Evolutionary conservation across 345 rosid genomes (phyloP), one percentile per base, ranked within the genome.

Genomic region (Linum usitatissimum): DNA sequence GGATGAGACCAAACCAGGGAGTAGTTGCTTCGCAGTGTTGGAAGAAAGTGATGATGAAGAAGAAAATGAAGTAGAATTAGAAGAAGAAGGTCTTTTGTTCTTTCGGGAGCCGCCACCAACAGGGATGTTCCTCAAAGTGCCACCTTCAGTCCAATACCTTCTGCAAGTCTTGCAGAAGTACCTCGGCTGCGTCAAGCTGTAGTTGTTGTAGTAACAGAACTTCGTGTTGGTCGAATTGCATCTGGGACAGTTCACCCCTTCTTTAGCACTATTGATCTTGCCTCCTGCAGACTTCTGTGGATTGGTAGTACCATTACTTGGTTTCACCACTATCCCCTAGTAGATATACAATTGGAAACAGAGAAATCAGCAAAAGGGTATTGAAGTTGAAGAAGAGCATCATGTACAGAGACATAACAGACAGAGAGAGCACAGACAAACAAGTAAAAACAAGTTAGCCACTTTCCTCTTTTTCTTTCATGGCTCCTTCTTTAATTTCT

Each of bases 121-220:
- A 23, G 99, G 99, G 64, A 93, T 93, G 71, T 88, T 93, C 61
- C 97, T 80, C 2, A 90, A 83, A 17, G 99, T 87, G 6, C 99
- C 99, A 6, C 99, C 99, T 71, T 90, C 95, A 30, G 99, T 93
- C 99, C 99, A 93, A 60, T 93, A 93, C 82, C 99, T 88, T 79
- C 92, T 78, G 70, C 99, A 93, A 64, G 92, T 82, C 87, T 93
- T 93, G 76, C 99, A 93, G 57, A 90, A 86, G 80, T 86, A 93
- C 69, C 99, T 84, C 15, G 99, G 99, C 36, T 93, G 99, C 15
- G 97, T 84, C 73, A 93, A 86, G 64, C 99, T 93, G 81, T 93
- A 93, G 73, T 93, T 93, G 87, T 93, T 93, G 78, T 93, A 93
- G 74, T 93, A 93, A 71, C 99, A 93, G 76, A 93, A 93, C 73